Conservation (phyloP, 495 filamentous ascomycete genomes). For the Hypoxylon perforatum region DNA sequence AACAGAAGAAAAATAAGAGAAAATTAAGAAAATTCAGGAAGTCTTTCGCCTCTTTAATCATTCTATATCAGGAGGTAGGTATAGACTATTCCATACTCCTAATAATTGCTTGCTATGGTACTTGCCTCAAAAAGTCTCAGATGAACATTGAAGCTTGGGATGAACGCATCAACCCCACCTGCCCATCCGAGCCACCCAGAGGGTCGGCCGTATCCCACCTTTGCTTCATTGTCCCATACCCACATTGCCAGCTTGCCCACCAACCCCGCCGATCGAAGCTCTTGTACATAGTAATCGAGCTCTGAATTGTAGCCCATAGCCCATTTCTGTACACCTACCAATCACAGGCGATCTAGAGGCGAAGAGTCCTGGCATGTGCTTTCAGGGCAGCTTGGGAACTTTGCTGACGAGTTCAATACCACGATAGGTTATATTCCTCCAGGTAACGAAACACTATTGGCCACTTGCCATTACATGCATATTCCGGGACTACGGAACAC, state of each 20-base stretch:
- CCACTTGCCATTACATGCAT: slow-evolving; percentile 17
- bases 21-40: no score
- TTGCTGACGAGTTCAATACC: slow-evolving; percentile 18
- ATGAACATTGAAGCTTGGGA: slow-evolving; percentile 24
- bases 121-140: no score
- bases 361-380: neutral
- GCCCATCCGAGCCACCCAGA: slow-evolving; percentile 22
- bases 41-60: no score
- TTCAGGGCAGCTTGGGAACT: slow-evolving; percentile 11
- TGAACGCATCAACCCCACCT: slow-evolving; percentile 28
- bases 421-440: slow-evolving; percentile 14
- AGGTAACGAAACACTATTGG: slow-evolving; percentile 34
- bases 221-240: slow-evolving; percentile 10
- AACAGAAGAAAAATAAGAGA: no score
- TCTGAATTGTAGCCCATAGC: slow-evolving; percentile 6
- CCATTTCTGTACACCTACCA: slow-evolving; percentile 16
- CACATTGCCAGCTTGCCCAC: slow-evolving; percentile 1
- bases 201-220: no score
- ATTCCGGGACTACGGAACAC: slow-evolving; percentile 26
- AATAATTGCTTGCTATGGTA: no score
- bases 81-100: no score
- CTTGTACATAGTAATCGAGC: slow-evolving; percentile 15
- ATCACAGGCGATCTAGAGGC: slow-evolving; percentile 12
- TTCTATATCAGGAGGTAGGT: no score
- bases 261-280: slow-evolving; percentile 9